Percentiles rank a stretch among this genome's conserved stretches.
Evolutionary conservation across 2,329 filamentous ascomycete genomes (phyloP).

Genomic region (Fusarium citri): DNA sequence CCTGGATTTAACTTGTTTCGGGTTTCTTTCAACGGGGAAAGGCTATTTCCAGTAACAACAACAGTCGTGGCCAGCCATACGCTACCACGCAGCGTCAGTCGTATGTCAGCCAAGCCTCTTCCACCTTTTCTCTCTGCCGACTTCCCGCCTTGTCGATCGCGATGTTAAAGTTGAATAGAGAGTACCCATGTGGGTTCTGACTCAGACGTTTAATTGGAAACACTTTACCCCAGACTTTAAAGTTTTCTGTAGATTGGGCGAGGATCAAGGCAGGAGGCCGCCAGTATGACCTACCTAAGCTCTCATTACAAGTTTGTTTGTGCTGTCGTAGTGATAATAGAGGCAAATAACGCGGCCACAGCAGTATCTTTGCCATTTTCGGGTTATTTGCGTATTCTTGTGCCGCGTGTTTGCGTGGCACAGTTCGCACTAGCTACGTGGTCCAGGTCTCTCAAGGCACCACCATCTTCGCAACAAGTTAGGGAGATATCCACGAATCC

Average conservation of each 20-base stretch:
- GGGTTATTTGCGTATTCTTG: neutral
- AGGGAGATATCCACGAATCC: neutral
- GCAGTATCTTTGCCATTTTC: neutral
- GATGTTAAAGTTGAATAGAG: neutral
- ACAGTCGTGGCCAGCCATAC: constrained; percentile 15
- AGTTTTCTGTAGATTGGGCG: neutral
- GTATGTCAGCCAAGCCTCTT: constrained; percentile 10
- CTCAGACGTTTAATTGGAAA: constrained; percentile 12
- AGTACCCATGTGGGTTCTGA: neutral
- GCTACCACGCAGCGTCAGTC: neutral
- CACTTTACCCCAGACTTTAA: constrained; percentile 6
- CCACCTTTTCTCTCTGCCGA: neutral
- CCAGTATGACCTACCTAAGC: neutral
- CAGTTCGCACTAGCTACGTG: neutral
- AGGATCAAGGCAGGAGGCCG: neutral
- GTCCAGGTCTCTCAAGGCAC: neutral
- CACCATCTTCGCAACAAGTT: rapidly evolving
- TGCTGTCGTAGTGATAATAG: too few relatives aligned
- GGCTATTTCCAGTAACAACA: constrained; percentile 27
- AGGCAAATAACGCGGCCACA: neutral
- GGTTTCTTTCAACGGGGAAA: neutral
- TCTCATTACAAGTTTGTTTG: neutral
- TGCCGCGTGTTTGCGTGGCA: neutral
- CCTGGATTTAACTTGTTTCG: constrained; percentile 1
- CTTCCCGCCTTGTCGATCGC: neutral